Evolutionary conservation across 805 yeast genomes (phyloP).

Genomic region (Wickerhamomyces hampshirensis): DNA sequence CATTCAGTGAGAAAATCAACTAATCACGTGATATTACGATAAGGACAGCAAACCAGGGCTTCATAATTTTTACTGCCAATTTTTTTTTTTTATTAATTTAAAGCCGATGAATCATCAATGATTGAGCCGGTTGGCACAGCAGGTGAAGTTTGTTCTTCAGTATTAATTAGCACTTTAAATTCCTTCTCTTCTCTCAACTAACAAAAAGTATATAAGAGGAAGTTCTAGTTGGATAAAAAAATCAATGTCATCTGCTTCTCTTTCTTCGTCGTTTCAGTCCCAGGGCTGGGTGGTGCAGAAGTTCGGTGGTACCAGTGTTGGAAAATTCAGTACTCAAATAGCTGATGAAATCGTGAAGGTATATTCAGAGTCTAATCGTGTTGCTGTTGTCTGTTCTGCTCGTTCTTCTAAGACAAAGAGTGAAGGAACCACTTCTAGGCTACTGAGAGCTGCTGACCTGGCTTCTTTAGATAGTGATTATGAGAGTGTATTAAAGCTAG

Average conservation of each 20-base stretch:
- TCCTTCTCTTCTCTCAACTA: neutral
- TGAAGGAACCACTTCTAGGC: conserved; percentile 92
- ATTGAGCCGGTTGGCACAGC: no score
- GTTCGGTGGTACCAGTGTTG: conserved; percentile 96
- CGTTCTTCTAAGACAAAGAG: conserved; percentile 86
- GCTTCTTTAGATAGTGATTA: conserved; percentile 62
- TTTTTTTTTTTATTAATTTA: no score
- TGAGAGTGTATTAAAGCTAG: conserved; percentile 52
- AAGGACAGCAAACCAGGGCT: no score
- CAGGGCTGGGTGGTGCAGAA: conserved; percentile 79
- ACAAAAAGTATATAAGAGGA: neutral
- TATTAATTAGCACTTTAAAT: no score
- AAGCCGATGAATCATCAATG: no score
- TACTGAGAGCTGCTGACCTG: conserved; percentile 77
- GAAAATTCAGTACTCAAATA: conserved; percentile 84
- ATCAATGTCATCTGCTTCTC: conserved; percentile 17
- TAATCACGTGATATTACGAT: no score
- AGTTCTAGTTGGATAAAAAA: no score
- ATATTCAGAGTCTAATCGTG: conserved; percentile 55
- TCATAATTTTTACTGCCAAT: no score
- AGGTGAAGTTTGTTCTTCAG: no score
- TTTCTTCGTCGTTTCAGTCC: conserved; percentile 12
- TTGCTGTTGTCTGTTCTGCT: conserved; percentile 95
- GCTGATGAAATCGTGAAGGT: conserved; percentile 78
- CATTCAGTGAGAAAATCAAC: no score